Evolutionary conservation across 179 eudicot species (phyloP), one percentile per base, ranked within the genome.

Genomic region (Beta lomatogona): DNA sequence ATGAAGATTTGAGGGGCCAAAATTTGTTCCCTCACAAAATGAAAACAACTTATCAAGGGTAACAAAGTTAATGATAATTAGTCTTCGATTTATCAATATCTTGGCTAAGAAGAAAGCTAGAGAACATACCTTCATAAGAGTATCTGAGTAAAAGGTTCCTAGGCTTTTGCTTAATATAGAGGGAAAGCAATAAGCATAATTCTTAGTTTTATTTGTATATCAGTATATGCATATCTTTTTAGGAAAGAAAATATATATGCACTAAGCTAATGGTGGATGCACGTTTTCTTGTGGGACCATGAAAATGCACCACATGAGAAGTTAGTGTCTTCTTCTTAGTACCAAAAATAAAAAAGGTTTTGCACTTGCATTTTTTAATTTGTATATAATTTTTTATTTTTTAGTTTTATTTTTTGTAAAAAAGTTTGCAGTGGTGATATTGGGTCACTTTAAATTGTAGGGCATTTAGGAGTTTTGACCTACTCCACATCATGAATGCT

Each of bases 271-370:
- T 67, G 46, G 28, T 59, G 67, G 52, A 31, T 73, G 48, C 78
- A 75, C 66, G 52, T 41, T 59, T 59, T 58, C 25, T 6, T 31
- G 78, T 59, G 66, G 67, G 67, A 22, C 18, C n/a, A 21, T 31
- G 67, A 61, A 75, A 59, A 52, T 36, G 78, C 67, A 9, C 66
- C 66, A 58, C 78, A 75, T 25, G 78, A 52, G 9, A 75, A 41
- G 50, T 75, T 57, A 15, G 54, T 28, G 46, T 5, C 36, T 46
- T 55, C 4, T 13, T 54, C 12, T 16, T 13, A 54, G 64, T 59
- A 58, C 61, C 6, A 58, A 18, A 58, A 19, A 60, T 12, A 11
- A 19, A 60, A 60, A 60, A 60, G 65, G 65, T 60, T 60, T 60
- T 60, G 28, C 65, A 60, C 25, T 60, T 60, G 4, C 21, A 36